Evolutionary conservation across 768 basidiomycete genomes (phyloP).

Genomic region (Hygrophorus pudorinus): DNA sequence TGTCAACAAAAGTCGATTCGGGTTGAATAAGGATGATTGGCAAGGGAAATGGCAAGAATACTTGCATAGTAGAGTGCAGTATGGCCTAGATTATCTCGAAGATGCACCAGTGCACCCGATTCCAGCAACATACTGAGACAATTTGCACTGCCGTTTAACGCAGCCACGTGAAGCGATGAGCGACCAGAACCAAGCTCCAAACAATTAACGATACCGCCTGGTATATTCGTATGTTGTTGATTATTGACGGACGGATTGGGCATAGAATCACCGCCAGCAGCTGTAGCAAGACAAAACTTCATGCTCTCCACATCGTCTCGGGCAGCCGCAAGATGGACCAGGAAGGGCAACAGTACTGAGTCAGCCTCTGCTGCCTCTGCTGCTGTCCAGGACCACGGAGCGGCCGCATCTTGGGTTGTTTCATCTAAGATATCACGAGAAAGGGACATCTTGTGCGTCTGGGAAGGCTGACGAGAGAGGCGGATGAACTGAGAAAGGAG

Average conservation of each 20-base stretch:
- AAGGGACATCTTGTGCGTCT: slow-evolving; percentile 24
- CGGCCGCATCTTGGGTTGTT: slow-evolving; percentile 35
- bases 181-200: slow-evolving; percentile 61
- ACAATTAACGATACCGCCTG: slow-evolving; percentile 66
- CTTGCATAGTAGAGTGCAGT: slow-evolving; percentile 77
- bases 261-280: slow-evolving; percentile 17
- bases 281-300: slow-evolving; percentile 43
- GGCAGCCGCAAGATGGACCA: slow-evolving; percentile 72
- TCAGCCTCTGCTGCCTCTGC: slow-evolving; percentile 66
- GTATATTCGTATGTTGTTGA: slow-evolving; percentile 30
- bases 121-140: slow-evolving; percentile 44
- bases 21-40: background rate
- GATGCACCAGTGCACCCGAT: slow-evolving; percentile 74
- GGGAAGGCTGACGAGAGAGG: slow-evolving; percentile 34
- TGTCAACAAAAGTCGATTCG: slow-evolving; percentile 16
- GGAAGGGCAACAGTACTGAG: slow-evolving; percentile 60
- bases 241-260: slow-evolving; percentile 16
- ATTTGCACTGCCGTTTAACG: slow-evolving; percentile 49
- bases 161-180: slow-evolving; percentile 72
- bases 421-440: slow-evolving; percentile 29
- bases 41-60: slow-evolving; percentile 3
- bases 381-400: slow-evolving; percentile 73
- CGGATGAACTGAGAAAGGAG: slow-evolving; percentile 62
- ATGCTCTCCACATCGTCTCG: slow-evolving; percentile 57
- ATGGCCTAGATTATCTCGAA: slow-evolving; percentile 71